phyloP scores from a whole-genome alignment of 768 basidiomycete species.

The Pleurotus pulmonarius region DNA sequence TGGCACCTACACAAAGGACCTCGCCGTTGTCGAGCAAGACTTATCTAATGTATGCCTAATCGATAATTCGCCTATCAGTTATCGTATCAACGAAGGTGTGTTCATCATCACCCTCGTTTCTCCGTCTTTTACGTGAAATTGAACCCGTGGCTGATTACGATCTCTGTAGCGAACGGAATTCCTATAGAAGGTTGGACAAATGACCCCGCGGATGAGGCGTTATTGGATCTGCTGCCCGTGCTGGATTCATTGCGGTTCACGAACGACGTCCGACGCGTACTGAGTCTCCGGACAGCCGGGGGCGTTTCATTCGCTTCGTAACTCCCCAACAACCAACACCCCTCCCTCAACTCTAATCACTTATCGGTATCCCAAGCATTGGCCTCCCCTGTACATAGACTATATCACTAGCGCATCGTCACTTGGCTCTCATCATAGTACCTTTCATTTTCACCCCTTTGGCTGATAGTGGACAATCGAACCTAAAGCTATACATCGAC shows the following conservation, averaged over 20 bases:
- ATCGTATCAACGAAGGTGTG: slow-evolving; percentile 90
- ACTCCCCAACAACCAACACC: slow-evolving; percentile 5
- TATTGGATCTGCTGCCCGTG: slow-evolving; percentile 92
- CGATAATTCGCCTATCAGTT: slow-evolving; percentile 94
- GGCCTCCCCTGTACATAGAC: background rate
- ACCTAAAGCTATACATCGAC: too few species aligned
- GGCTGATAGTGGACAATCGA: too few species aligned
- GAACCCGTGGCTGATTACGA: background rate
- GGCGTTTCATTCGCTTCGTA: slow-evolving; percentile 21
- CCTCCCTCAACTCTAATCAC: too few species aligned
- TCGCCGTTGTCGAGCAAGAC: slow-evolving; percentile 84
- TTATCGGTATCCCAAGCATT: background rate
- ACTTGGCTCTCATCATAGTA: too few species aligned
- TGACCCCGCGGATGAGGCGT: slow-evolving; percentile 93
- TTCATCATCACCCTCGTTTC: background rate
- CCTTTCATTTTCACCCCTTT: too few species aligned
- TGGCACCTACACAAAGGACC: slow-evolving; percentile 93
- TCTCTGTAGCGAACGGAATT: slow-evolving; percentile 83
- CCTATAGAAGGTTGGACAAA: slow-evolving; percentile 99
- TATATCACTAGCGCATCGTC: too few species aligned
- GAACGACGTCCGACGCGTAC: slow-evolving; percentile 87
- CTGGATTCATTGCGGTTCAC: slow-evolving; percentile 96
- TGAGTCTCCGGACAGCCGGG: slow-evolving; percentile 62
- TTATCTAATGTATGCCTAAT: slow-evolving; percentile 91
- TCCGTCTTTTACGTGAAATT: background rate